phyloP scores from a whole-genome alignment of 768 basidiomycete species.

The Lentinula edodes region DNA sequence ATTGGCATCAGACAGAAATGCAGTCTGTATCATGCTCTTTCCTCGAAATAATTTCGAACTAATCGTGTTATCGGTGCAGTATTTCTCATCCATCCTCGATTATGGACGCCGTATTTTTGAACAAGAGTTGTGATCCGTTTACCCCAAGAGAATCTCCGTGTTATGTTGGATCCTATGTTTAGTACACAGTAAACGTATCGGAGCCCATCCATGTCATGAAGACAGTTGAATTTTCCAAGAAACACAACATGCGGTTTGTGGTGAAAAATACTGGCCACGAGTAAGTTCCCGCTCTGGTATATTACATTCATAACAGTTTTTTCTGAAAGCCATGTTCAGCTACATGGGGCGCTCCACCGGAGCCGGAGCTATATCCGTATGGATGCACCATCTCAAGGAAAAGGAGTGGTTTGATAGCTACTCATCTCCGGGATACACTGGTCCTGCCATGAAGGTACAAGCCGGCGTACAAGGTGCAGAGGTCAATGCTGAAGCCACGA shows the following conservation, averaged over 20 bases:
- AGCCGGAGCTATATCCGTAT: slow-evolving; percentile 7
- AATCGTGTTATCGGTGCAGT: neutral
- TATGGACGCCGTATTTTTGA: slow-evolving; percentile 14
- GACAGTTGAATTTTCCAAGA: slow-evolving; percentile 12
- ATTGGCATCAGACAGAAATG: slow-evolving; percentile 10
- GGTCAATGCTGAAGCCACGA: slow-evolving; percentile 7
- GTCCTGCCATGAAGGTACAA: slow-evolving; percentile 9
- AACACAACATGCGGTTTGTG: slow-evolving; percentile 15
- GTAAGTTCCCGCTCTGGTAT: neutral
- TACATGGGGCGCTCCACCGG: slow-evolving; percentile 11
- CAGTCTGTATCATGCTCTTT: slow-evolving; percentile 9
- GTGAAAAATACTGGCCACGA: slow-evolving; percentile 17
- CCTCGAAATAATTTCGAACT: neutral
- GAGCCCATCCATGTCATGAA: slow-evolving; percentile 1
- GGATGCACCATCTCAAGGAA: slow-evolving; percentile 12
- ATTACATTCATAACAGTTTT: neutral
- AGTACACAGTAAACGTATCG: slow-evolving; percentile 12
- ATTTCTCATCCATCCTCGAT: slow-evolving; percentile 13
- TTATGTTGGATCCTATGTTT: slow-evolving; percentile 13
- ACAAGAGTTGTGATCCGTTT: slow-evolving; percentile 18
- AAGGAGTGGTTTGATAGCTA: slow-evolving; percentile 6
- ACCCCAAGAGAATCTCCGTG: slow-evolving; percentile 7
- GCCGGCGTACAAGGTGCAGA: slow-evolving; percentile 9
- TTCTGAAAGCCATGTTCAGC: neutral
- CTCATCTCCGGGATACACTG: slow-evolving; percentile 7